Percentiles rank a stretch among this genome's conserved stretches.
These are phyloP conservation scores for Salix caprea DNA, from an alignment of 345 rosid species.

Conservation along the genomic window DNA sequence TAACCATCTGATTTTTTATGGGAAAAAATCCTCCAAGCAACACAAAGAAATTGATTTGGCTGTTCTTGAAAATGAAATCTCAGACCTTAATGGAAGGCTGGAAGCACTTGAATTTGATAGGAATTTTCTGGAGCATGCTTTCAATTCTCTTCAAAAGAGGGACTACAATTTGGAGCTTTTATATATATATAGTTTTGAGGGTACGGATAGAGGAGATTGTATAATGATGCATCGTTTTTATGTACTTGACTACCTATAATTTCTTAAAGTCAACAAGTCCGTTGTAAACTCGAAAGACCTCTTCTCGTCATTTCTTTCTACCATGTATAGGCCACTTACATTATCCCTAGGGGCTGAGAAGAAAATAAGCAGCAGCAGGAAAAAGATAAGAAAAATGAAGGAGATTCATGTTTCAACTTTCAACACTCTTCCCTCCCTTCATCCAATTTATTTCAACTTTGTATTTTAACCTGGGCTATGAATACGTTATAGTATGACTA, in stretches of 20 bases:
- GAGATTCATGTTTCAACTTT: no score
- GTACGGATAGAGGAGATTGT: neutral
- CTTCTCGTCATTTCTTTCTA: neutral
- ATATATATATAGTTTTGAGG: neutral
- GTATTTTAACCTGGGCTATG: no score
- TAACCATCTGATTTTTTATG: constrained; percentile 2
- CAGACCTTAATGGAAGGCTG: constrained; percentile 44
- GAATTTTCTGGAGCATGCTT: constrained; percentile 33
- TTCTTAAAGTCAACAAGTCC: neutral
- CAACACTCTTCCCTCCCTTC: no score
- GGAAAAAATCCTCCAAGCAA: constrained; percentile 1
- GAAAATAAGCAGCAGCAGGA: no score
- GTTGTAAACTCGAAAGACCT: neutral
- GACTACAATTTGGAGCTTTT: constrained; percentile 21
- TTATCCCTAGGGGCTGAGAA: no score
- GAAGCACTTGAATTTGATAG: constrained; percentile 49
- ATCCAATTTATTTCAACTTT: no score
- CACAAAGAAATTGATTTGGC: constrained; percentile 21
- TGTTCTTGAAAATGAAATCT: constrained; percentile 39
- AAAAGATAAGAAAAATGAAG: no score
- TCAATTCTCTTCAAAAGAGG: constrained; percentile 40
- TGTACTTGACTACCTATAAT: neutral
- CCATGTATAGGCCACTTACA: neutral
- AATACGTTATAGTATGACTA: no score
- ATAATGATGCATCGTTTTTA: neutral